Evolutionary conservation across 352 stramenopile species (phyloP).

Genomic region (Phytophthora cactorum): DNA sequence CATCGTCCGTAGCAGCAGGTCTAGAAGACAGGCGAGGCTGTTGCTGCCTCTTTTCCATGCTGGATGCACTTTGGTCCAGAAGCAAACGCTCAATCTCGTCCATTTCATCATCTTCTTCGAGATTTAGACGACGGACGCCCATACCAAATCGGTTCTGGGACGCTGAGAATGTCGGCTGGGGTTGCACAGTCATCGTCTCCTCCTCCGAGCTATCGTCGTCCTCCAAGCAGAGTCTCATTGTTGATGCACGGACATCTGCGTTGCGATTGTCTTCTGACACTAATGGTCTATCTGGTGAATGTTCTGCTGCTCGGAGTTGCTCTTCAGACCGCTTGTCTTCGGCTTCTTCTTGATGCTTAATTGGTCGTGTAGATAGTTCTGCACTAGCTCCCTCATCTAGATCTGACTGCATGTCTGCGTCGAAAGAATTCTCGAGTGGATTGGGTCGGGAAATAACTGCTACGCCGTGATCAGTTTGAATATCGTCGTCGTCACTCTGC

Average conservation of each 20-base stretch:
- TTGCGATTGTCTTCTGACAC: neutral
- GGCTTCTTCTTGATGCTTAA: slow-evolving; percentile 14
- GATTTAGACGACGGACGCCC: slow-evolving; percentile 12
- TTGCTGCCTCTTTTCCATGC: neutral
- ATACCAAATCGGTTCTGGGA: slow-evolving; percentile 21
- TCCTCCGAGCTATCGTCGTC: slow-evolving; percentile 33
- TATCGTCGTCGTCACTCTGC: slow-evolving; percentile 5
- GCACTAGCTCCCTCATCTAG: slow-evolving; percentile 8
- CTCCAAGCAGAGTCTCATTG: slow-evolving; percentile 13
- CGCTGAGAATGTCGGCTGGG: slow-evolving; percentile 4
- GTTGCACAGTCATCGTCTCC: slow-evolving; percentile 23
- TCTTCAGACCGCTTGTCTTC: slow-evolving; percentile 26
- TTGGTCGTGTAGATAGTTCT: slow-evolving; percentile 1
- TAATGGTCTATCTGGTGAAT: neutral
- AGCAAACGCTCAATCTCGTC: slow-evolving; percentile 39
- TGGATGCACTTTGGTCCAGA: slow-evolving; percentile 26
- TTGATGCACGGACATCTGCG: neutral
- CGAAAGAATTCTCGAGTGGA: slow-evolving; percentile 28
- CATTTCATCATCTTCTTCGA: slow-evolving; percentile 42
- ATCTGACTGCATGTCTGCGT: slow-evolving; percentile 11
- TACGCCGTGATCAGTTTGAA: neutral
- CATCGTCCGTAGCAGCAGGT: slow-evolving; percentile 1
- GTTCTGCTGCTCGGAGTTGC: slow-evolving; percentile 23
- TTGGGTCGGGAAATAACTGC: neutral
- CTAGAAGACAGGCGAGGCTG: neutral